Percentiles rank a stretch among this genome's conserved stretches.
phyloP scores from a whole-genome alignment of 225 moss, liverwort and hornwort species.

The Polytrichum formosum region DNA sequence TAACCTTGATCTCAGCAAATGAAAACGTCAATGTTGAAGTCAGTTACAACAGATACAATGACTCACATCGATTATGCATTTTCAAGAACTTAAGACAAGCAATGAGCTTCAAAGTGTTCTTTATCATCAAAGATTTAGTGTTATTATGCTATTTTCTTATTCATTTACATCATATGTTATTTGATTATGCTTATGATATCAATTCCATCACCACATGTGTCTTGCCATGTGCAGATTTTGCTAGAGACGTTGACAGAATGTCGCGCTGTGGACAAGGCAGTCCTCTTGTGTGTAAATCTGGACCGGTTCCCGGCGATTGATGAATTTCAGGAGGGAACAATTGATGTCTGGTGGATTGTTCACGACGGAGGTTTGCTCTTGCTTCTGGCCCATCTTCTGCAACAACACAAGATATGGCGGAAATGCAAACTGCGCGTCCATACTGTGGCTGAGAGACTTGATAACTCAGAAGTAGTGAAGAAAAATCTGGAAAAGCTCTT shows the following conservation, averaged over 20 bases:
- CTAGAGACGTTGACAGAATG: slow-evolving; percentile 84
- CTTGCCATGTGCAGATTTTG: slow-evolving; percentile 41
- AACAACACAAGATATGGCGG: slow-evolving; percentile 93
- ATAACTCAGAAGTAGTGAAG: slow-evolving; percentile 71
- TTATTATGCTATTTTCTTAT: too few species aligned
- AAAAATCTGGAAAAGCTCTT: slow-evolving; percentile 68
- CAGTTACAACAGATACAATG: too few species aligned
- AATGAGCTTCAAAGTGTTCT: too few species aligned
- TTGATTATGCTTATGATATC: too few species aligned
- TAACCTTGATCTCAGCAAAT: too few species aligned
- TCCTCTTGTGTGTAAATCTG: slow-evolving; percentile 86
- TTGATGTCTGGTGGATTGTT: slow-evolving; percentile 99
- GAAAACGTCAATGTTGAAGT: too few species aligned
- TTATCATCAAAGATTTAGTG: too few species aligned
- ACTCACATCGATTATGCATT: too few species aligned
- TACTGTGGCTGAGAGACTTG: slow-evolving; percentile 79
- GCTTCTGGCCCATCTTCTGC: slow-evolving; percentile 86
- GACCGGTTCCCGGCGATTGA: slow-evolving; percentile 73
- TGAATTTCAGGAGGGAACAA: slow-evolving; percentile 78
- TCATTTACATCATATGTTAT: too few species aligned
- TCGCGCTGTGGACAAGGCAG: slow-evolving; percentile 86
- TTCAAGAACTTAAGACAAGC: too few species aligned
- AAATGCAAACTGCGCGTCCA: slow-evolving; percentile 86
- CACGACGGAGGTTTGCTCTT: slow-evolving; percentile 93
- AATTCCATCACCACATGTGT: too few species aligned